Conservation (phyloP, 305 asterid genomes). For the Coffea humblotiana region DNA sequence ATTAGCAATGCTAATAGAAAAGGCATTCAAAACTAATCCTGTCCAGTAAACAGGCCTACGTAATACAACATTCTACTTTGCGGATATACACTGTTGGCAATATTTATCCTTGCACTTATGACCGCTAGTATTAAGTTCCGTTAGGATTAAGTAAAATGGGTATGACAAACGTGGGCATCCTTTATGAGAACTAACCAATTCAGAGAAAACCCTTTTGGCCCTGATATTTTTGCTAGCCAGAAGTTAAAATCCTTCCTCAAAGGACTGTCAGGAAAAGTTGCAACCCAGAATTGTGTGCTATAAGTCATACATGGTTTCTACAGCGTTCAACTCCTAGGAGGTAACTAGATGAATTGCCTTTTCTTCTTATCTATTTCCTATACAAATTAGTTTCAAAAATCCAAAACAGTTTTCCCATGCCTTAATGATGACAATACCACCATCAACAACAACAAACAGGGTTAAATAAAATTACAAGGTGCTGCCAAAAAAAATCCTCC, state of each 20-base stretch:
- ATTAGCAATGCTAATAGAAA: background rate
- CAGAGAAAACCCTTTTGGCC: background rate
- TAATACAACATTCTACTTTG: background rate
- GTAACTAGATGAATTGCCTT: background rate
- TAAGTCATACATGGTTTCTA: background rate
- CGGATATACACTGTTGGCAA: background rate
- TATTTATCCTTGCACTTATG: background rate
- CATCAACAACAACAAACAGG: background rate
- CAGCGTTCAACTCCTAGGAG: background rate
- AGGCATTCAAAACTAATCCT: background rate
- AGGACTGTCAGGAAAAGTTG: background rate
- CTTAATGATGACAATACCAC: background rate
- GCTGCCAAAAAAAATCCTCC: too few species aligned
- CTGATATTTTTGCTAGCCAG: background rate
- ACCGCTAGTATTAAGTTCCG: background rate
- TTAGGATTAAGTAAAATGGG: background rate
- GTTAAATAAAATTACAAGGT: background rate
- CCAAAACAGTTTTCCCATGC: background rate
- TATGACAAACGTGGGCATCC: background rate
- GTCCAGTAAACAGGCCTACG: background rate
- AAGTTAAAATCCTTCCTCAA: background rate
- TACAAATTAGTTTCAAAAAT: background rate
- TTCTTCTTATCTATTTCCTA: background rate
- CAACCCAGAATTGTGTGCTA: background rate
- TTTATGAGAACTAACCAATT: background rate